phyloP scores from a whole-genome alignment of 1,139 yeast genomes.

The Blastobotrys indianensis region DNA sequence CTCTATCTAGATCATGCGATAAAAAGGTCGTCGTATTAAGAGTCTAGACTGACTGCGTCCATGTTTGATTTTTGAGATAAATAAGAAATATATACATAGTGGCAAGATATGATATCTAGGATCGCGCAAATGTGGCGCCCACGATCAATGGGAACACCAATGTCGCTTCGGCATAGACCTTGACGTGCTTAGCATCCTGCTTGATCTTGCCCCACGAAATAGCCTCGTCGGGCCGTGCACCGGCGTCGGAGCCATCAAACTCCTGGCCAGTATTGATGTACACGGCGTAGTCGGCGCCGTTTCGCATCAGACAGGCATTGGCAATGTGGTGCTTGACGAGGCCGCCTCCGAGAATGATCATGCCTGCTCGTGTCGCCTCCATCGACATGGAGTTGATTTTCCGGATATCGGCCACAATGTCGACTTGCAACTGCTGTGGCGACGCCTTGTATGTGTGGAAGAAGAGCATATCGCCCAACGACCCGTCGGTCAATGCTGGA shows the following conservation, averaged over 20 bases:
- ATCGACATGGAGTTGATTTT: conserved; percentile 85
- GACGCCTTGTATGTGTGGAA: conserved; percentile 96
- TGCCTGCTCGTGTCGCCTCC: conserved; percentile 94
- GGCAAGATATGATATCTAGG: too few species aligned
- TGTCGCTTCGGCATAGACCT: conserved; percentile 95
- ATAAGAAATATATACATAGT: neutral
- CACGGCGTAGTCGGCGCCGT: conserved; percentile 97
- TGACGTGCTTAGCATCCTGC: conserved; percentile 85
- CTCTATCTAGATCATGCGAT: too few species aligned
- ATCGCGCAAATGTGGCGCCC: conserved; percentile 83
- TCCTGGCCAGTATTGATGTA: conserved; percentile 98
- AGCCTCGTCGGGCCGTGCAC: conserved; percentile 99
- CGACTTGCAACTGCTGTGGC: conserved; percentile 82
- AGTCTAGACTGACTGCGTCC: too few species aligned
- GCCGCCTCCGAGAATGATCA: conserved; percentile 96
- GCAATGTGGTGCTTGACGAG: conserved; percentile 93
- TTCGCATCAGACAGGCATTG: conserved; percentile 97
- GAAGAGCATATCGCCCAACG: conserved; percentile 96
- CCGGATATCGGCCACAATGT: conserved; percentile 90
- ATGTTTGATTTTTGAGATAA: neutral
- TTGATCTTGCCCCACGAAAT: conserved; percentile 98
- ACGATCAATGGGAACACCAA: conserved; percentile 92
- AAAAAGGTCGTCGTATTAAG: too few species aligned
- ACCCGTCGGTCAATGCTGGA: conserved; percentile 97
- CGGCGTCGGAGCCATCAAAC: conserved; percentile 98